Base-by-base conservation (phyloP, 768 basidiomycete genomes). In the Xerocomellus intermedius region DNA sequence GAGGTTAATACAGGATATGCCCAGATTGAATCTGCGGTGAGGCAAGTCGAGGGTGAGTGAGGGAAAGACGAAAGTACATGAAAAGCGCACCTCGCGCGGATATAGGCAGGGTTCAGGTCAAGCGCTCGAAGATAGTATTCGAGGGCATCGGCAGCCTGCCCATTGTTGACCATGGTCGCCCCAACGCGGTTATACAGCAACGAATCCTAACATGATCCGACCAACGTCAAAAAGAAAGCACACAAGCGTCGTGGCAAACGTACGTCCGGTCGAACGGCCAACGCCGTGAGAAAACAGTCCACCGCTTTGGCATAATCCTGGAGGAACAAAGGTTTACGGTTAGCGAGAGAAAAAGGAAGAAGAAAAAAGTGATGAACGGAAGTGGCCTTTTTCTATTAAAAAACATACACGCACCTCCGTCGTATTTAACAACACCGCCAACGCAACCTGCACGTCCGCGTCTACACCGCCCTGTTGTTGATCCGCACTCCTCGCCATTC, bases 361-460 rank as follows among this genome's bases (percentile, higher is more conserved):
- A 14, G n/a, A 10, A 9, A 19, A 17, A 1, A 37, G 21, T 32
- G 48, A 50, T 19, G 50, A n/a, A 36, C 8, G 3, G 30, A 50
- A 10, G 36, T n/a, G 36, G 24, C 17, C 21, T 30, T 30, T 30
- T 30, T 30, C 3, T 36, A 22, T 43, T 7, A 39, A 37, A 41
- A 45, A 38, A 5, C 5, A 4, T 30, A 30, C 2, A 62, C 75
- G 24, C 57, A 91, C 93, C 78, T 97, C 96, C 54, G 86, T 92
- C 9, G 90, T 84, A 70, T 97, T 98, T 69, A 99, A 80, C 64
- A 98, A 67, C 37, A 98, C 89, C 5, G 94, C 96, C 47, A 99
- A 78, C 5, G 94, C 97, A 46, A 98, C 85, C 74, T 99, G 97
- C 28, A 95, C 85, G 69, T 99, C 96, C 9, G 96, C 87, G 69